These are phyloP conservation scores for Didymella arachidicola DNA, from an alignment of 2,329 filamentous ascomycete species.

Conservation along the genomic window DNA sequence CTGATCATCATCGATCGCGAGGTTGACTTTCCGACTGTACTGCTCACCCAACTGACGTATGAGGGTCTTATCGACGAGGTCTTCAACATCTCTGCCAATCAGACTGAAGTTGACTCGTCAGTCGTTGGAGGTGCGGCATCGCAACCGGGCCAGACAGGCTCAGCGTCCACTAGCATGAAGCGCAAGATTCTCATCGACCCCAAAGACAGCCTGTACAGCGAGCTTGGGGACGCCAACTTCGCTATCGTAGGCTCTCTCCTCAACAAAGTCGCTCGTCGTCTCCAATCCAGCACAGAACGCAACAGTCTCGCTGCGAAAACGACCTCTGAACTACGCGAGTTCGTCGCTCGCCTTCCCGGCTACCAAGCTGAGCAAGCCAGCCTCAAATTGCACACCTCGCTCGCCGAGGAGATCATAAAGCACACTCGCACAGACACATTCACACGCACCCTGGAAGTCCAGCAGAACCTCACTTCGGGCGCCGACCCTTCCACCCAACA, in stretches of 20 bases:
- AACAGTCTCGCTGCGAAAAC: conserved; percentile 82
- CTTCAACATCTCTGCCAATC: conserved; percentile 90
- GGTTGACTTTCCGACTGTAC: conserved; percentile 88
- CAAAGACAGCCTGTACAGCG: conserved; percentile 85
- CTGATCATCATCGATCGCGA: conserved; percentile 95
- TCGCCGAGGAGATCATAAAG: conserved; percentile 96
- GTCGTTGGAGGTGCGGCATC: conserved; percentile 79
- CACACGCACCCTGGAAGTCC: conserved; percentile 85
- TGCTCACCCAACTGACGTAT: conserved; percentile 95
- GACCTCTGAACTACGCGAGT: conserved; percentile 89
- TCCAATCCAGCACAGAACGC: conserved; percentile 87
- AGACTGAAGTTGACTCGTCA: conserved; percentile 89
- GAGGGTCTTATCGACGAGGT: conserved; percentile 95
- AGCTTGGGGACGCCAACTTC: conserved; percentile 91
- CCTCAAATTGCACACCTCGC: conserved; percentile 86
- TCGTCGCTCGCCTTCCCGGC: conserved; percentile 89
- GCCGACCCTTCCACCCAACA: conserved; percentile 89
- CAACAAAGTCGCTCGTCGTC: conserved; percentile 86
- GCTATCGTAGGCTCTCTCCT: conserved; percentile 88
- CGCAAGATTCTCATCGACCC: conserved; percentile 89
- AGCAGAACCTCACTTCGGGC: conserved; percentile 92
- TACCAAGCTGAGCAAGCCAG: conserved; percentile 95
- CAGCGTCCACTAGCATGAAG: conserved; percentile 66
- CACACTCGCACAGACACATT: conserved; percentile 90
- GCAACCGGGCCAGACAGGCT: conserved; percentile 61